Evolutionary conservation across 257 asterid species (phyloP).

Genomic region (Scutellaria minor): DNA sequence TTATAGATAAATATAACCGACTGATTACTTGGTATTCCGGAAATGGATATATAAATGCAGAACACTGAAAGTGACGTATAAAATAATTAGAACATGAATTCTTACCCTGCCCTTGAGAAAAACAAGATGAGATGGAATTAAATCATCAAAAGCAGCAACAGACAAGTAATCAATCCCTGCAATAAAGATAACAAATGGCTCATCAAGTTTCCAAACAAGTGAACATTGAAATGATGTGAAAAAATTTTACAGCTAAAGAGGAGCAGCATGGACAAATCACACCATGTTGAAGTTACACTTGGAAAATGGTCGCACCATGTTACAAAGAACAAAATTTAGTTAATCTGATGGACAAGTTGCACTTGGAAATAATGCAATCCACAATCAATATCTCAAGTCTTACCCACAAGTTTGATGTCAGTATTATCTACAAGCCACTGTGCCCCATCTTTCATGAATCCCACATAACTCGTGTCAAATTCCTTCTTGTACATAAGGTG

Average conservation of each 20-base stretch:
- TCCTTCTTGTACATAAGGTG: slow-evolving; percentile 84
- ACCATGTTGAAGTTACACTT: no score
- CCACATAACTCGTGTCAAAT: slow-evolving; percentile 87
- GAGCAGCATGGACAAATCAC: no score
- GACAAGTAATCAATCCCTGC: slow-evolving; percentile 94
- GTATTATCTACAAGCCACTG: slow-evolving; percentile 96
- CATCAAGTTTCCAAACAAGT: slow-evolving; percentile 9
- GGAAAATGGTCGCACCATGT: no score
- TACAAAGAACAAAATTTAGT: slow-evolving; percentile 4
- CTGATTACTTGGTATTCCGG: neutral
- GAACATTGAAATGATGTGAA: neutral
- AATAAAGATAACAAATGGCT: slow-evolving; percentile 30
- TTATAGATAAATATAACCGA: neutral
- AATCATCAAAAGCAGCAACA: slow-evolving; percentile 85
- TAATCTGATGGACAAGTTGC: neutral
- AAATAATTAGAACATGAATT: slow-evolving; percentile 17
- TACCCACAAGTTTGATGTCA: slow-evolving; percentile 95
- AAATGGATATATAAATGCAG: slow-evolving; percentile 1
- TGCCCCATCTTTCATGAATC: slow-evolving; percentile 95
- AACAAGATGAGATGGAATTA: slow-evolving; percentile 82
- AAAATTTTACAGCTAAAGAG: neutral
- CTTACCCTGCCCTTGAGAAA: slow-evolving; percentile 80
- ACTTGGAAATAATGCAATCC: neutral
- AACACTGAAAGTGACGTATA: neutral
- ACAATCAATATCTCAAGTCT: slow-evolving; percentile 20